Conservation (phyloP, 768 basidiomycete genomes). For the Myochromella boudieri region DNA sequence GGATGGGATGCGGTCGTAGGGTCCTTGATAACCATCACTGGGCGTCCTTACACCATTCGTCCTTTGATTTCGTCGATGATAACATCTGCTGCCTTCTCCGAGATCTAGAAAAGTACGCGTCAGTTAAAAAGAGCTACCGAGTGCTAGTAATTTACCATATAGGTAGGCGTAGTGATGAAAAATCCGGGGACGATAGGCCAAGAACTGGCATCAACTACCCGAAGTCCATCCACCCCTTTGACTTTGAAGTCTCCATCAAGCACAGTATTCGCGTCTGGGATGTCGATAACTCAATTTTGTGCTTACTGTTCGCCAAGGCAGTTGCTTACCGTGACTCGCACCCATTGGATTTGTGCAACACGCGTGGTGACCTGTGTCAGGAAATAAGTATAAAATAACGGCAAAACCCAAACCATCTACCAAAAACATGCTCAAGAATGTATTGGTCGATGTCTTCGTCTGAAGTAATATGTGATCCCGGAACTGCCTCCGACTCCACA, state of each 20-base stretch:
- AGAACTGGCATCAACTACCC: slow-evolving; percentile 30
- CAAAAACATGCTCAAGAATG: slow-evolving; percentile 23
- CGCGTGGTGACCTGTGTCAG: slow-evolving; percentile 28
- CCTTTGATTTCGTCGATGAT: slow-evolving; percentile 19
- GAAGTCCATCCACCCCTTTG: slow-evolving; percentile 26
- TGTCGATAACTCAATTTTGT: background rate
- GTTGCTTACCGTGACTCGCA: slow-evolving; percentile 18
- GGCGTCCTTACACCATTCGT: background rate
- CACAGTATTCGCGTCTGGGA: slow-evolving; percentile 26
- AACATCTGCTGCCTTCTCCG: slow-evolving; percentile 30
- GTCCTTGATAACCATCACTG: too few species aligned
- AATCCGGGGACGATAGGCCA: slow-evolving; percentile 31
- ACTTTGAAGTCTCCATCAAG: slow-evolving; percentile 30
- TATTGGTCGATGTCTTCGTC: slow-evolving; percentile 26
- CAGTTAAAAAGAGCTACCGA: background rate
- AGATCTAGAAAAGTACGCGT: slow-evolving; percentile 18
- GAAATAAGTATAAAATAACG: too few species aligned
- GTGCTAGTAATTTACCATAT: slow-evolving; percentile 28
- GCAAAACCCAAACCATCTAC: too few species aligned
- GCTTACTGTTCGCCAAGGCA: too few species aligned
- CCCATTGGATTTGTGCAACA: slow-evolving; percentile 32
- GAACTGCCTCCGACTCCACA: slow-evolving; percentile 21
- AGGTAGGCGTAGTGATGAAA: slow-evolving; percentile 30
- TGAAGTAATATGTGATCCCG: slow-evolving; percentile 17
- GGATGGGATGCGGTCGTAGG: too few species aligned